Evolutionary conservation across 2,329 filamentous ascomycete species (phyloP).

Genomic region (Fusarium sp.): DNA sequence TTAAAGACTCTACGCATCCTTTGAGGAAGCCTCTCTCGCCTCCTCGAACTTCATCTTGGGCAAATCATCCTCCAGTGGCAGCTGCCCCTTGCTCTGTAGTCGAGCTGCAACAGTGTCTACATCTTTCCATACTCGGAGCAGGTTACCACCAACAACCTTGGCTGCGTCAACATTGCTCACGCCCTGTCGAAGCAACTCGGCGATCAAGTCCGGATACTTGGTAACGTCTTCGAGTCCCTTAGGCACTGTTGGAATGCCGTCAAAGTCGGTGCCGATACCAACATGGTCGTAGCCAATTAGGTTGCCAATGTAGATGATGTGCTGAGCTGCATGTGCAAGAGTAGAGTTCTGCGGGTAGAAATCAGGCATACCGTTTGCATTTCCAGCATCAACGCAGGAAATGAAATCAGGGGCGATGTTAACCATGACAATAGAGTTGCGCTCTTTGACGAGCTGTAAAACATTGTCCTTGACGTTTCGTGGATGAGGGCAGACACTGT

Average conservation of each 20-base stretch:
- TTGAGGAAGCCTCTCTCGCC: background rate
- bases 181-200: slow-evolving; percentile 77
- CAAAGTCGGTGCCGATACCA: slow-evolving; percentile 89
- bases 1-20: slow-evolving; percentile 4
- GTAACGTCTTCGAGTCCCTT: slow-evolving; percentile 85
- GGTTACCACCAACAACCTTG: slow-evolving; percentile 82
- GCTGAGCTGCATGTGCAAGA: slow-evolving; percentile 79
- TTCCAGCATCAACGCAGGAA: slow-evolving; percentile 72
- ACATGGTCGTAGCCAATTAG: slow-evolving; percentile 89
- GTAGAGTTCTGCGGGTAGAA: slow-evolving; percentile 76
- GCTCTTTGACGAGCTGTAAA: slow-evolving; percentile 77
- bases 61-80: slow-evolving; percentile 64
- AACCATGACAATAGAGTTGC: slow-evolving; percentile 85
- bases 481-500: slow-evolving; percentile 84
- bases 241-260: slow-evolving; percentile 76
- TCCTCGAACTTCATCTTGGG: slow-evolving; percentile 26
- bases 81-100: slow-evolving; percentile 69
- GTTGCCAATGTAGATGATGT: slow-evolving; percentile 84
- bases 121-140: slow-evolving; percentile 85
- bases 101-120: slow-evolving; percentile 77
- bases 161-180: slow-evolving; percentile 78
- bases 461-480: slow-evolving; percentile 91
- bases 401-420: slow-evolving; percentile 89
- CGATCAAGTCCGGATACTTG: slow-evolving; percentile 82
- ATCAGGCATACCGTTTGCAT: slow-evolving; percentile 73